Evolutionary conservation across 371 early-diverging fungal genomes (phyloP).

Genomic region (Batrachochytrium dendrobatidis): DNA sequence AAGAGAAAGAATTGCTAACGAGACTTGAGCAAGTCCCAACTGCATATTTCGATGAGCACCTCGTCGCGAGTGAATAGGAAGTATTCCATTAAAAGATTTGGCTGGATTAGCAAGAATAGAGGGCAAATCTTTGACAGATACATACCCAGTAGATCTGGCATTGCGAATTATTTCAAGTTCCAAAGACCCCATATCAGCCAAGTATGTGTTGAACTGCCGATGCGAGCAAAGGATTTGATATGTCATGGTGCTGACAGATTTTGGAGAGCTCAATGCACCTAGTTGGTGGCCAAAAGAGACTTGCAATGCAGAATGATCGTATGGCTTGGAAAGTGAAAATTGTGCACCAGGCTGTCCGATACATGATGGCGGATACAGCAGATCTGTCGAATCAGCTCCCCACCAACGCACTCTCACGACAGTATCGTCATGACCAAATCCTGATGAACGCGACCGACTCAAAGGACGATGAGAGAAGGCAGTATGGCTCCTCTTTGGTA

Average conservation of each 20-base stretch:
- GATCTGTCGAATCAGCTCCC: not conserved
- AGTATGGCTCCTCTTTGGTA: no score
- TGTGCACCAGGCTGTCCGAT: not conserved
- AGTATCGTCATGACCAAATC: no score
- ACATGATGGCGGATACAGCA: not conserved
- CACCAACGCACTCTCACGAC: not conserved
- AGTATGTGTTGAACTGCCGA: not conserved
- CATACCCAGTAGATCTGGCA: not conserved
- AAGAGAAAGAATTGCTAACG: not conserved
- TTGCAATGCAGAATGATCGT: no score
- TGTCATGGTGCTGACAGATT: not conserved
- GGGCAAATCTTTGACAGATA: not conserved
- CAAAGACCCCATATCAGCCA: conserved; percentile 1
- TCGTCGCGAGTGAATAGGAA: not conserved
- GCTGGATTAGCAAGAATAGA: not conserved
- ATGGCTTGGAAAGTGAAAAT: no score
- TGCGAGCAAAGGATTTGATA: not conserved
- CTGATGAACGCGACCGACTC: no score
- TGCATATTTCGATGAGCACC: not conserved
- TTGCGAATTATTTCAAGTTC: not conserved
- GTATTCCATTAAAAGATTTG: not conserved
- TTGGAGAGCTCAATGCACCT: no score
- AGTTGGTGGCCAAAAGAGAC: no score
- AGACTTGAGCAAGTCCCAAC: not conserved
- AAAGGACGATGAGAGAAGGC: no score